A percentile compares a stretch with the other conserved stretches of the same genome.
Conservation (phyloP, 1,284 basidiomycete genomes). For the Cutaneotrichosporon sp. region DNA sequence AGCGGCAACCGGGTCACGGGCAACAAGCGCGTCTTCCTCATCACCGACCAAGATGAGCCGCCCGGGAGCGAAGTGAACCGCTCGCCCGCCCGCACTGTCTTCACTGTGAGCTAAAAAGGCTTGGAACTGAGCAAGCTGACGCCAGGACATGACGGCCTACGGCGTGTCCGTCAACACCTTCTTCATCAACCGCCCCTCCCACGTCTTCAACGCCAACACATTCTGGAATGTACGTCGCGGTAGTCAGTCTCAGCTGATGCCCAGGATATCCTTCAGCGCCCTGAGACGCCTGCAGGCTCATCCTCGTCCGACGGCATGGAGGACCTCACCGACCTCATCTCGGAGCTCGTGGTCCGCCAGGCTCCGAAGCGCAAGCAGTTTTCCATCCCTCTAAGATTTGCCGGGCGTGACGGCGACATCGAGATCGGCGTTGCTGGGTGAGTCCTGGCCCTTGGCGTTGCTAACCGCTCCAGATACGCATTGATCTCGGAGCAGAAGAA, state of each 20-base stretch:
- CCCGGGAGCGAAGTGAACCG: conserved; percentile 35
- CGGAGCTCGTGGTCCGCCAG: conserved; percentile 76
- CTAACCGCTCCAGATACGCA: conserved; percentile 65
- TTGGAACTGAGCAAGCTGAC: too few species aligned
- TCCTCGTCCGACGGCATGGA: conserved; percentile 66
- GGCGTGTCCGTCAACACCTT: conserved; percentile 87
- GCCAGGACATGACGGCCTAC: conserved; percentile 75
- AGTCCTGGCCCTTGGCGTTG: too few species aligned
- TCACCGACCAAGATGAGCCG: conserved; percentile 86
- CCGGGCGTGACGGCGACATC: conserved; percentile 63
- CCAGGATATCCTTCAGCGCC: conserved; percentile 62
- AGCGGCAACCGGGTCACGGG: conserved; percentile 73
- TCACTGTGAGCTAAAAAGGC: conserved; percentile 42
- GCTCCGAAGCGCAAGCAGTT: conserved; percentile 86
- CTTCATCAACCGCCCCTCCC: conserved; percentile 75
- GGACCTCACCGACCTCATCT: conserved; percentile 55
- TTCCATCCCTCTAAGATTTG: conserved; percentile 77
- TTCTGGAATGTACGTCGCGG: conserved; percentile 73
- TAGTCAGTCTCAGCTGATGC: not conserved
- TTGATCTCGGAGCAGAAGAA: conserved; percentile 82
- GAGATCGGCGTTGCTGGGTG: conserved; percentile 90
- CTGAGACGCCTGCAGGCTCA: conserved; percentile 59
- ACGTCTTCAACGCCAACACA: conserved; percentile 69
- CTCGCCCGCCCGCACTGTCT: conserved; percentile 44
- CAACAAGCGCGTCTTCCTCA: conserved; percentile 85